Evolutionary conservation across 2,329 filamentous ascomycete species (phyloP), one percentile per base, ranked within the genome.

Genomic region (Trichoderma hamatum): DNA sequence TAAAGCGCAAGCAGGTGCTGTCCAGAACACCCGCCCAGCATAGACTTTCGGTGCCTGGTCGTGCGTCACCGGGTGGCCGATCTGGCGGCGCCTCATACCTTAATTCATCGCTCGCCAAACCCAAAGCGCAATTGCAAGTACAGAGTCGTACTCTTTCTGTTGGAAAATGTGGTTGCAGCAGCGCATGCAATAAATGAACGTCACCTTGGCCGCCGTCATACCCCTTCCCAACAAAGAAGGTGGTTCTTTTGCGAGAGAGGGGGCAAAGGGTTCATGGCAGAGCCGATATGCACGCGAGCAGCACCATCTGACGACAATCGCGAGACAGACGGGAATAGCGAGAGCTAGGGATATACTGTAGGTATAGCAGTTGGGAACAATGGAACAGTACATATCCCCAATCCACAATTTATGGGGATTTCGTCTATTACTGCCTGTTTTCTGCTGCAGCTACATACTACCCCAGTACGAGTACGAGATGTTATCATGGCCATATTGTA

Each of bases 31-130:
- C 36, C n/a, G 21, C n/a, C n/a, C 46, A 49, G 21, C n/a, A 49
- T 49, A 49, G 46, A 24, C 46, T 49, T 49, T 24, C 46, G 28
- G 58, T 21, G 58, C 58, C 58, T 60, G 36, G 19, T 21, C 39
- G 39, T 63, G 52, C 60, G 60, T 63, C 63, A 66, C 46, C 46
- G 60, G 36, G 30, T 63, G 46, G 46, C 60, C 60, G 60, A 54
- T 49, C 28, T 26, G 43, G 32, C 60, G 19, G 19, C 43, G 46
- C 46, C 30, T 26, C 46, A 52, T 14, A 63, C 30, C 60, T 52
- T 39, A 49, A 32, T 26, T 49, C n/a, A 24, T 9, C 43, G 24
- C 46, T 24, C 4, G n/a, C 46, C 46, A 49, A 24, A 24, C 46
- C 46, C 46, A 49, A 24, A 24, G 10, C n/a, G 46, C 46, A 49